Conservation (phyloP, 176 grass and related monocot genomes). For the Phragmites australis region DNA sequence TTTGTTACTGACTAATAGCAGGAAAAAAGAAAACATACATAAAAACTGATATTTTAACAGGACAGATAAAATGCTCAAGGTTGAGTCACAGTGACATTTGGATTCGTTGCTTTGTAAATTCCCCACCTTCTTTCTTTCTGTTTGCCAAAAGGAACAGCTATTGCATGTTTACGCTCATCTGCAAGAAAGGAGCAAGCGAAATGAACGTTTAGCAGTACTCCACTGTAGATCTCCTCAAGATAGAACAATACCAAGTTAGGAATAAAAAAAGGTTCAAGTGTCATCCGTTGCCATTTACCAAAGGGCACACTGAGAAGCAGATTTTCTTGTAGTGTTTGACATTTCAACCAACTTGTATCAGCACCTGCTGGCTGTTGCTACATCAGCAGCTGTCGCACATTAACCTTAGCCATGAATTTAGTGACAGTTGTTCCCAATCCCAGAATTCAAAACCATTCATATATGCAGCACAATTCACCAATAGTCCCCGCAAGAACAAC, state of each 20-base stretch:
- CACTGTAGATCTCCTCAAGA: background rate
- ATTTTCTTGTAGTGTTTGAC: background rate
- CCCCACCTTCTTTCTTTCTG: background rate
- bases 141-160: background rate
- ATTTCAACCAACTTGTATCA: background rate
- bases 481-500: conserved; percentile 62
- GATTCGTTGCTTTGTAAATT: background rate
- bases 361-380: background rate
- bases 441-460: background rate
- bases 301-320: background rate
- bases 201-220: background rate
- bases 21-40: background rate
- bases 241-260: background rate
- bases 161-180: background rate
- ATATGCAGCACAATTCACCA: conserved; percentile 48
- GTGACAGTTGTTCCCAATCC: background rate
- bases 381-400: background rate
- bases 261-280: background rate
- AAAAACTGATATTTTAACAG: background rate
- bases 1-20: background rate
- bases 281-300: background rate
- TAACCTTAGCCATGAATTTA: conserved; percentile 1
- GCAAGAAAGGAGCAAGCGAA: background rate
- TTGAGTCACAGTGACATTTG: background rate
- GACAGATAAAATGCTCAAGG: background rate